phyloP scores from a whole-genome alignment of 2,329 filamentous ascomycete species.

The Cryoendolithus antarcticus region DNA sequence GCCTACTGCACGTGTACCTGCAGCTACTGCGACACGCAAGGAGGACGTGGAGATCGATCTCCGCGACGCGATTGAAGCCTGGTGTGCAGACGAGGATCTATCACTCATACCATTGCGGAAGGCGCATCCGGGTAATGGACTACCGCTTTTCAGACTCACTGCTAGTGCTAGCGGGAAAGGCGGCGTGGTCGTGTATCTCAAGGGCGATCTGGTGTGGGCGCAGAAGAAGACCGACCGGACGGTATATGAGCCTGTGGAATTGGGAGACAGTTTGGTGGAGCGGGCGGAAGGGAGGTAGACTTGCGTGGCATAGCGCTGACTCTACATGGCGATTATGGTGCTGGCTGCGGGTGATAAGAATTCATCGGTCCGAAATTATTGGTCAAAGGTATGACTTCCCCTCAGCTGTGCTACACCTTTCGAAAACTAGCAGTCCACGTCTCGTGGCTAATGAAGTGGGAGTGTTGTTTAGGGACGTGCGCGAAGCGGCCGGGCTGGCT shows the following conservation, averaged over 20 bases:
- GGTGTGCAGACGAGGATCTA: constrained; percentile 67
- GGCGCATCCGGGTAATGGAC: constrained; percentile 54
- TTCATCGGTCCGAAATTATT: too few relatives aligned
- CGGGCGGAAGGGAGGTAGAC: constrained; percentile 42
- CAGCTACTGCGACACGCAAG: constrained; percentile 21
- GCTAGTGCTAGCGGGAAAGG: constrained; percentile 68
- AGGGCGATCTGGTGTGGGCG: constrained; percentile 55
- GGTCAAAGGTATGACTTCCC: too few relatives aligned
- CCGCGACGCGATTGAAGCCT: constrained; percentile 63
- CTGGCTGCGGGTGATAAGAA: too few relatives aligned
- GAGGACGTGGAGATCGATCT: constrained; percentile 44
- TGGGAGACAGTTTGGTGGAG: constrained; percentile 43
- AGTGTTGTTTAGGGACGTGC: too few relatives aligned
- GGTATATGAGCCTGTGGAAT: constrained; percentile 43
- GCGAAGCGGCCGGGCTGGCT: too few relatives aligned
- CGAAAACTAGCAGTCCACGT: too few relatives aligned
- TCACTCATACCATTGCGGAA: constrained; percentile 64
- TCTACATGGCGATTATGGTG: too few relatives aligned
- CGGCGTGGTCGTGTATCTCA: constrained; percentile 62
- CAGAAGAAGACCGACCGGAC: constrained; percentile 45
- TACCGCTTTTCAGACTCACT: constrained; percentile 63
- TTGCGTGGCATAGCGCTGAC: too few relatives aligned
- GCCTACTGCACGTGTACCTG: neutral
- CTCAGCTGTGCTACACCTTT: too few relatives aligned
- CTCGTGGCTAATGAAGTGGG: too few relatives aligned